phyloP scores from a whole-genome alignment of 768 basidiomycete species.

The Kwoniella pini region DNA sequence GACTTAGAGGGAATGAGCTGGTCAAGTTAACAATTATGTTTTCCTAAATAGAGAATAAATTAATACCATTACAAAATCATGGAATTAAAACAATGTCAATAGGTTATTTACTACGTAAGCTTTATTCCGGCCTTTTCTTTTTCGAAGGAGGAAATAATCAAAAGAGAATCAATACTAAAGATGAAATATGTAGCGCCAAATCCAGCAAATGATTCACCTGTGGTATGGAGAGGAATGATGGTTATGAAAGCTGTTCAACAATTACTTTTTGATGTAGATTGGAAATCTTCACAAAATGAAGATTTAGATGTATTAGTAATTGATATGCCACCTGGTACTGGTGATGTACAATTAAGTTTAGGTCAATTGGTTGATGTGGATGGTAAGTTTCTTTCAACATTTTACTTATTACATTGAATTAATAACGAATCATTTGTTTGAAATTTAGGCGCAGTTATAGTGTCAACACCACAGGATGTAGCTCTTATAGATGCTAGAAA shows the following conservation, averaged over 20 bases:
- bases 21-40: not conserved
- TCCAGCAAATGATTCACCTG: conserved; percentile 67
- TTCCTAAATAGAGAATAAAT: conserved; percentile 59
- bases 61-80: conserved; percentile 82
- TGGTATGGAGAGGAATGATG: conserved; percentile 97
- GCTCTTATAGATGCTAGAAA: conserved; percentile 88
- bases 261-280: conserved; percentile 92
- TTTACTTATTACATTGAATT: conserved; percentile 4
- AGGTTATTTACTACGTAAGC: conserved; percentile 75
- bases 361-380: conserved; percentile 83
- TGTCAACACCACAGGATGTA: conserved; percentile 94
- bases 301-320: conserved; percentile 81
- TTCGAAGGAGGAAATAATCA: no score
- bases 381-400: conserved; percentile 59
- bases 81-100: conserved; percentile 94
- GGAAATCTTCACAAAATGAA: conserved; percentile 57
- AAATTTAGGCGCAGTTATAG: conserved; percentile 92
- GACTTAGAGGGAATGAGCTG: no score
- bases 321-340: conserved; percentile 97
- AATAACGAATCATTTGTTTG: no score
- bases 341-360: conserved; percentile 88
- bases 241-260: conserved; percentile 98
- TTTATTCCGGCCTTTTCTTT: not conserved
- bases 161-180: not conserved
- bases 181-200: conserved; percentile 54